A percentile compares a stretch with the other conserved stretches of the same genome.
phyloP scores from a whole-genome alignment of 2,329 filamentous ascomycete genomes.

The Chalaropsis thielavioides region DNA sequence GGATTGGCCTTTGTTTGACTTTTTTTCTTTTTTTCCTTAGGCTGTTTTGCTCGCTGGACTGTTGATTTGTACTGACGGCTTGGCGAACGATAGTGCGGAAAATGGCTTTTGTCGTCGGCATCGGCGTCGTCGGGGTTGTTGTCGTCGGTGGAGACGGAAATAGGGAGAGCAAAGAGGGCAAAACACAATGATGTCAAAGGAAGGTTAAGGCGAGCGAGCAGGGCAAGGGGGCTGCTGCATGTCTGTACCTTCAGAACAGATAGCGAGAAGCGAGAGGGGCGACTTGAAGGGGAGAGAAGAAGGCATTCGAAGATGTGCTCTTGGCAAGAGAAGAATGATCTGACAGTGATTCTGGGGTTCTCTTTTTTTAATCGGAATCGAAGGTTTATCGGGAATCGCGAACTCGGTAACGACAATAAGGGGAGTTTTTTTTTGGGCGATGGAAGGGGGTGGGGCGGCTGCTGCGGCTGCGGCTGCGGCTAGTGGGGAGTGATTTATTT shows the following conservation, averaged over 20 bases:
- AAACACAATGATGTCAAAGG: not conserved
- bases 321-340: not conserved
- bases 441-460: not conserved
- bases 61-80: not conserved
- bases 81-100: not conserved
- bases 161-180: not conserved
- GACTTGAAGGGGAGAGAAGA: not conserved
- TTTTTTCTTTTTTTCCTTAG: not conserved
- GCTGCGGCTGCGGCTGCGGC: not conserved
- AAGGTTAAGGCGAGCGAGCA: not conserved
- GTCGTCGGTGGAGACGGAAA: not conserved
- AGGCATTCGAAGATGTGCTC: not conserved
- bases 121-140: not conserved
- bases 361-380: not conserved
- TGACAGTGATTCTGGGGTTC: not conserved
- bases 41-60: not conserved
- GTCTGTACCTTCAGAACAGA: not conserved
- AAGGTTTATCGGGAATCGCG: not conserved
- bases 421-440: not conserved
- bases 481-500: not conserved
- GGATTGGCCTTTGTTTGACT: not conserved
- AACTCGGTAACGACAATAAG: not conserved
- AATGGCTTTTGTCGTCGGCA: not conserved
- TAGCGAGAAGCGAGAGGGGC: not conserved
- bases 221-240: not conserved